Conservation (phyloP, 2,329 filamentous ascomycete species). For the Colletotrichum gigasporum region DNA sequence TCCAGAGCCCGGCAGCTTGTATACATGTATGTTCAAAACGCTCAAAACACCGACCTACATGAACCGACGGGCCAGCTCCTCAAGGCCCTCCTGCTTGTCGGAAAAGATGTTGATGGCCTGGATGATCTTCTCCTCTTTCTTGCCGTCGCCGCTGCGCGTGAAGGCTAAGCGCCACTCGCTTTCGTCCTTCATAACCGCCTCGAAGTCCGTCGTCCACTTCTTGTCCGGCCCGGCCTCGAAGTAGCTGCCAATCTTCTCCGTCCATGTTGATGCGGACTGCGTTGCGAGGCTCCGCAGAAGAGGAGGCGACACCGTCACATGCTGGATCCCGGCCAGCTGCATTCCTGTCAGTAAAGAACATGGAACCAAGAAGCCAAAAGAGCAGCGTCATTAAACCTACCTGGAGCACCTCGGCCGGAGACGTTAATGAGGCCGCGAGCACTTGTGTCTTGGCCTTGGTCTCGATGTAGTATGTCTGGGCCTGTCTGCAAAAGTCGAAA, state of each 20-base stretch:
- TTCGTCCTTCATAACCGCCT: slow-evolving; percentile 48
- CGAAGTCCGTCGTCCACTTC: slow-evolving; percentile 29
- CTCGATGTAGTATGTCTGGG: slow-evolving; percentile 61
- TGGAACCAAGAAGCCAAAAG: too few relatives aligned
- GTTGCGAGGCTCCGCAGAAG: slow-evolving; percentile 58
- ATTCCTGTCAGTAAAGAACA: too few relatives aligned
- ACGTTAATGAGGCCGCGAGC: slow-evolving; percentile 66
- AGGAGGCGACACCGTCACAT: slow-evolving; percentile 66
- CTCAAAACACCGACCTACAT: background rate
- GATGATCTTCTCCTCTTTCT: slow-evolving; percentile 60
- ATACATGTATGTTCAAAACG: background rate
- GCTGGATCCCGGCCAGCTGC: slow-evolving; percentile 63
- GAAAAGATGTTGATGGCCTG: slow-evolving; percentile 68
- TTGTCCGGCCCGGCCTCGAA: slow-evolving; percentile 42
- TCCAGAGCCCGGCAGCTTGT: too few relatives aligned
- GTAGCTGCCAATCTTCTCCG: slow-evolving; percentile 41
- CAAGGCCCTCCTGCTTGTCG: slow-evolving; percentile 63
- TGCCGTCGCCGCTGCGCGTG: slow-evolving; percentile 54
- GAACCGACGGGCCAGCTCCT: slow-evolving; percentile 40
- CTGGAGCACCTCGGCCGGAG: slow-evolving; percentile 65
- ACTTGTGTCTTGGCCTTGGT: slow-evolving; percentile 57
- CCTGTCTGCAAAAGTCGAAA: slow-evolving; percentile 58
- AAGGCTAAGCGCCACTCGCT: slow-evolving; percentile 61
- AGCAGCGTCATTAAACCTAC: too few relatives aligned
- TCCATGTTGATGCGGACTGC: slow-evolving; percentile 43